A percentile compares a stretch with the other conserved stretches of the same genome.
Evolutionary conservation across 2,329 filamentous ascomycete genomes (phyloP).

Genomic region (Neonectria coccinea): DNA sequence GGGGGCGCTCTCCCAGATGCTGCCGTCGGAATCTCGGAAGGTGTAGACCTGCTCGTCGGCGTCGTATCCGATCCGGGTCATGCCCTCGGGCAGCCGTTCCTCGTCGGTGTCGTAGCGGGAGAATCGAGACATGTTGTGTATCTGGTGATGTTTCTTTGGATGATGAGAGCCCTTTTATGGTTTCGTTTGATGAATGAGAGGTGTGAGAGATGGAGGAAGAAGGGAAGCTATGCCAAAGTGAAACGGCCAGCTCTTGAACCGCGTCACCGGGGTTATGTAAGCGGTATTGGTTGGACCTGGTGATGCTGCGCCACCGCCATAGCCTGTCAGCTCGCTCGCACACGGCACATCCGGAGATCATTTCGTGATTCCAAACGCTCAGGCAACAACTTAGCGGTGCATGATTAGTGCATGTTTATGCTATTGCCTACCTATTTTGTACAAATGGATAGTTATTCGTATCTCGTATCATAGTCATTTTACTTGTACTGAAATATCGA

Average conservation of each 20-base stretch:
- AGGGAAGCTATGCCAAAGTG: neutral
- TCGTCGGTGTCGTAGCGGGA: conserved; percentile 60
- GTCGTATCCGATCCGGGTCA: conserved; percentile 67
- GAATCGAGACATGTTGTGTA: conserved; percentile 54
- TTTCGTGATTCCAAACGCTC: neutral
- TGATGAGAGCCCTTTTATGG: neutral
- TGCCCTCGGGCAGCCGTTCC: conserved; percentile 66
- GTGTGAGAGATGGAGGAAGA: neutral
- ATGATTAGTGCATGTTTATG: neutral
- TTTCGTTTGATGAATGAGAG: neutral
- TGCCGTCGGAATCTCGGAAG: conserved; percentile 62
- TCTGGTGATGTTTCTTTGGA: neutral
- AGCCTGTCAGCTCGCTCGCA: neutral
- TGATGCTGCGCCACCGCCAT: conserved; percentile 30
- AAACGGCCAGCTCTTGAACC: conserved; percentile 17
- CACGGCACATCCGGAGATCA: neutral
- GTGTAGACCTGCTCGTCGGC: conserved; percentile 66
- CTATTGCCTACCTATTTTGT: no score
- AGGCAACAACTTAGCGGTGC: neutral
- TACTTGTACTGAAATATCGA: neutral
- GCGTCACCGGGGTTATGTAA: conserved; percentile 29
- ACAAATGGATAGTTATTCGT: no score
- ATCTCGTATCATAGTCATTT: neutral
- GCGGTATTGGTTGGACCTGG: conserved; percentile 1
- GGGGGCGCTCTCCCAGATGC: conserved; percentile 62